phyloP scores from a whole-genome alignment of 169 alveolate species.

The Amoebophrya sp. region DNA sequence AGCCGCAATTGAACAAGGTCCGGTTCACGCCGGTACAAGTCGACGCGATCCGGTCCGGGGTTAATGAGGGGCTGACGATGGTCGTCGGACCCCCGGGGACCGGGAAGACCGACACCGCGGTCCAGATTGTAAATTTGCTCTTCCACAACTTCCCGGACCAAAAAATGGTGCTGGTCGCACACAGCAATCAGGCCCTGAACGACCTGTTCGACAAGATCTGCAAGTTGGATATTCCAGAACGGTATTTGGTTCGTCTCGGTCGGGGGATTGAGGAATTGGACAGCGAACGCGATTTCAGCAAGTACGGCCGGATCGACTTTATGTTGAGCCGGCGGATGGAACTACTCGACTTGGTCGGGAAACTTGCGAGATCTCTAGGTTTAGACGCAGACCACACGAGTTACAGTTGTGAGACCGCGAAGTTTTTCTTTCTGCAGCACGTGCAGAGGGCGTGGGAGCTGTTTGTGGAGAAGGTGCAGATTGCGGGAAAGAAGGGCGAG shows the following conservation, averaged over 20 bases:
- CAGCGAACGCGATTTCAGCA: constrained; percentile 62
- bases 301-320: constrained; percentile 75
- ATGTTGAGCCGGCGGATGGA: constrained; percentile 56
- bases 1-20: constrained; percentile 41
- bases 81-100: constrained; percentile 92
- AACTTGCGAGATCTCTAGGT: constrained; percentile 21
- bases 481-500: not conserved
- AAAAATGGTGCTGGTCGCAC: constrained; percentile 67
- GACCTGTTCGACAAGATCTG: constrained; percentile 81
- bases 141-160: constrained; percentile 74
- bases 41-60: constrained; percentile 74
- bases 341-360: constrained; percentile 42
- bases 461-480: not conserved
- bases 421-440: constrained; percentile 40
- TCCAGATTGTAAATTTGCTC: constrained; percentile 78
- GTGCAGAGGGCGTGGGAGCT: constrained; percentile 28
- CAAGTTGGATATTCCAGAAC: constrained; percentile 74
- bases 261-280: constrained; percentile 74
- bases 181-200: constrained; percentile 70
- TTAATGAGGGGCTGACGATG: constrained; percentile 77
- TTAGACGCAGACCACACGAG: not conserved
- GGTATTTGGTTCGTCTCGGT: constrained; percentile 83
- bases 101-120: constrained; percentile 82
- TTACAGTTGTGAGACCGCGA: constrained; percentile 50
- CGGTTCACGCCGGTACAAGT: constrained; percentile 59